Evolutionary conservation across 192 early-diverging fungal species (phyloP), one percentile per base, ranked within the genome.

Genomic region (Chytriomyces hyalinus): DNA sequence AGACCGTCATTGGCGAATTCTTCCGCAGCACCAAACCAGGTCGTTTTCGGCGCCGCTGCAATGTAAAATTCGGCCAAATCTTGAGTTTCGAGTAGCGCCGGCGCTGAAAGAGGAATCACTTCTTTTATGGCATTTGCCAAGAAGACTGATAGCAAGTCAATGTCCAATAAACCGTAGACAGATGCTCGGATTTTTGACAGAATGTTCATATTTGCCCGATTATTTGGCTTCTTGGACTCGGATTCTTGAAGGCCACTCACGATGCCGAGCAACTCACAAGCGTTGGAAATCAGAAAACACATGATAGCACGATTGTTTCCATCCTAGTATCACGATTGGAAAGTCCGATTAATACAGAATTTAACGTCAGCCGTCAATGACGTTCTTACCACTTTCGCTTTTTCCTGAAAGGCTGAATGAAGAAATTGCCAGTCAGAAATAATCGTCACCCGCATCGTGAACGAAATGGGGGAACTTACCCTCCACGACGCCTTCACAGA

Each of bases 1-100:
- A 97, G 94, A 36, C 36, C 36, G 94, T 95, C 83, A 91, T 93
- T 60, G 84, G 15, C 36, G 20, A 26, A 26, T 10, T 57, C 70
- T 48, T 49, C 47, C 15, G 11, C 15, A 15, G 13, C 87, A 50
- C 94, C 90, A 51, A 92, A 80, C 71, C 95, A 90, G 80, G 95
- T 92, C 17, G 92, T 87, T 61, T 83, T 84, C 95, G 93, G 73
- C 75, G 95, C 94, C 17, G 91, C 90, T 15, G 90, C 3, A 20
- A 57, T 13, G 15, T 13, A 90, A 75, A 93, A 95, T 6, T 93
- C 94, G 0, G 93, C 92, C n/a, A 95, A 83, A 0, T 92, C 91
- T 80, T 97, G 93, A 72, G 89, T 89, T 80, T 95, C 94, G n/a
- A 97, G 91, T n/a, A 97, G 86, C n/a, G 93, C 94, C 2, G 94